Conservation (phyloP, 305 asterid species). For the Rubia peregrina region DNA sequence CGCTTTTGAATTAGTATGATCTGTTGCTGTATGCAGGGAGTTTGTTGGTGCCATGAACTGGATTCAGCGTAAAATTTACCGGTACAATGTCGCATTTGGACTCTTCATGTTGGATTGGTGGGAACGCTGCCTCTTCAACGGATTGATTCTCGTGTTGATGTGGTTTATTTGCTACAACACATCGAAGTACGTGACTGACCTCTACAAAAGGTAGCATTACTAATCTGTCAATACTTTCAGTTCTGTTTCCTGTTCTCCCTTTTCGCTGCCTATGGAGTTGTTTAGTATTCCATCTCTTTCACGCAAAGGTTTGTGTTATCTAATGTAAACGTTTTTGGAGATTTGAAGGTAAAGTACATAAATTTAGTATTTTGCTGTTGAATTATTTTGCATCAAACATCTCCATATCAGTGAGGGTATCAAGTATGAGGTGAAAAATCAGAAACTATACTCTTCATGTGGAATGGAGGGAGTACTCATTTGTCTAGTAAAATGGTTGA, state of each 20-base stretch:
- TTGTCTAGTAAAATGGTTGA: not conserved
- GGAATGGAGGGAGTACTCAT: not conserved
- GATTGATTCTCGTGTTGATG: conserved; percentile 51
- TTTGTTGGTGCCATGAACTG: conserved; percentile 42
- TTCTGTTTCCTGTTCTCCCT: not conserved
- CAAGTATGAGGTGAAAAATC: not conserved
- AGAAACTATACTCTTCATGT: not conserved
- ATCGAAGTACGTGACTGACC: conserved; percentile 42
- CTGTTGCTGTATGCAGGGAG: conserved; percentile 7
- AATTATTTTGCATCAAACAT: not conserved
- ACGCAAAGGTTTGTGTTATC: not conserved
- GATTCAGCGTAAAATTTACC: conserved; percentile 74
- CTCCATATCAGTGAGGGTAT: not conserved
- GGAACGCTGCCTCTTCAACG: conserved; percentile 74
- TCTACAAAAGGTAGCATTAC: conserved; percentile 42
- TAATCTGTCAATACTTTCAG: conserved; percentile 5
- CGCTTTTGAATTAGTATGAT: not conserved
- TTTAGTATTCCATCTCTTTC: not conserved
- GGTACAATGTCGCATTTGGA: conserved; percentile 84
- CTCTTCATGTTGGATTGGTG: conserved; percentile 94
- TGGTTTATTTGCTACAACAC: conserved; percentile 71
- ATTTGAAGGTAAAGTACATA: not conserved
- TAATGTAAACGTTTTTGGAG: not conserved
- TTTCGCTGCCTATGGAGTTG: not conserved
- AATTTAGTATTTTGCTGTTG: no score